These are phyloP conservation scores for Chlamydomonas applanata DNA, from an alignment of 139 green algal species.

Conservation along the genomic window DNA sequence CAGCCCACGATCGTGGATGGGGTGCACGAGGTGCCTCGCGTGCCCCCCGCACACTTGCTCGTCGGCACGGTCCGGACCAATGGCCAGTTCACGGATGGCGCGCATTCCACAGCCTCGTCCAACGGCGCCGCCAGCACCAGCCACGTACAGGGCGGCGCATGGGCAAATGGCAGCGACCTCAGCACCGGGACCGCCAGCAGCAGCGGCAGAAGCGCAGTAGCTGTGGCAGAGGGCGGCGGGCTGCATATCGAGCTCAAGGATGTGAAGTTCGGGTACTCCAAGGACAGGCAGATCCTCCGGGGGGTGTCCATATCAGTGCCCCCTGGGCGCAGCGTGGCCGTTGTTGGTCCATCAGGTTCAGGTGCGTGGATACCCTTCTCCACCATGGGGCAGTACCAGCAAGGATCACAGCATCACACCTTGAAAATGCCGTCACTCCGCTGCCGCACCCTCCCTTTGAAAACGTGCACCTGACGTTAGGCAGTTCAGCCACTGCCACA, in stretches of 20 bases:
- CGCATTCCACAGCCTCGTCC: not conserved
- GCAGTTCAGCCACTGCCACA: not conserved
- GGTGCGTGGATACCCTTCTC: not conserved
- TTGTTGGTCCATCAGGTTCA: conserved; percentile 82
- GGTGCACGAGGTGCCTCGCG: not conserved
- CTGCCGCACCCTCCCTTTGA: no score
- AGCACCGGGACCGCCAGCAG: conserved; percentile 22
- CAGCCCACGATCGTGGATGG: conserved; percentile 35
- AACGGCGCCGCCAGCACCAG: conserved; percentile 5
- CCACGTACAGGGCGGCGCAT: not conserved
- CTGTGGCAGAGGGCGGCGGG: conserved; percentile 8
- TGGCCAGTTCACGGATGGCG: no score
- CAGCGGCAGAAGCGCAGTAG: conserved; percentile 17
- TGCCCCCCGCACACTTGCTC: no score
- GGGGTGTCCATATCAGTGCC: conserved; percentile 39
- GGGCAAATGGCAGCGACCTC: conserved; percentile 15
- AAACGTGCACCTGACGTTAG: not conserved
- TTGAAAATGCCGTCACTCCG: no score
- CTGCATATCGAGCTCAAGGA: conserved; percentile 61
- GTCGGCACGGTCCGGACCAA: not conserved
- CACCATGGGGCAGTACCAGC: not conserved
- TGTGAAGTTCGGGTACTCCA: conserved; percentile 70
- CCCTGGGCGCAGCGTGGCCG: conserved; percentile 77
- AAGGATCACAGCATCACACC: no score
- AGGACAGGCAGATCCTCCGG: conserved; percentile 38